Base-by-base conservation (phyloP, 805 yeast species). In the Starmerella apicola region DNA sequence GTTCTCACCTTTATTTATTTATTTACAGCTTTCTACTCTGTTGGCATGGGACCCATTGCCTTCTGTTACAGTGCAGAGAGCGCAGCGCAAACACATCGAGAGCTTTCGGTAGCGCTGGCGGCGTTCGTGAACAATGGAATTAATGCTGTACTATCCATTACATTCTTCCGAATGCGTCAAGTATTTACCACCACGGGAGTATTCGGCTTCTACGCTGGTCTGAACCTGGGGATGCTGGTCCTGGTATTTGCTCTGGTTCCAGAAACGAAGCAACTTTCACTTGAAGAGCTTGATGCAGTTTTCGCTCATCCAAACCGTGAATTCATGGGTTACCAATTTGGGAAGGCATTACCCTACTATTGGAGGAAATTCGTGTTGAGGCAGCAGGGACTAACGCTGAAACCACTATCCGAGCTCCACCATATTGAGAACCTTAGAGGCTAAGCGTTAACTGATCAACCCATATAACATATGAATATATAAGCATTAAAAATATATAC, bases 1-100 rank as follows among this genome's bases (percentile, higher is more conserved):
- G 75, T 81, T 41, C 66, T 79, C 5, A 63, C 74, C 45, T 93
- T 91, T 49, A 76, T 83, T 42, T 83, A 83, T 56, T 55, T 83
- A 23, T 82, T 71, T 59, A 65, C 83, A 0, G 68, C 74, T 32
- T 78, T 79, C 41, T 83, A 83, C 61, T 80, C 93, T 0, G 74
- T 81, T 3, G 88, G 93, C 40, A 83, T 80, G 58, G 94, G 94
- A 32, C 93, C 91, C 12, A 91, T 83, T 33, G 93, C 94, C 3
- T 83, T 83, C 63, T 79, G 91, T 2, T 81, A 83, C 55, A 77
- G 44, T 19, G 93, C 94, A 8, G 94, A 83, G 59, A 81, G 45
- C 2, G 51, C 51, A 40, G 47, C 55, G 5, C 46, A 51, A 24
- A 43, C 45, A 10, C 50, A 46, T 24, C 48, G 55, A 24, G 53